Evolutionary conservation across 164 flowering plant genomes (phyloP).

Genomic region (Tetrastigma voinierianum): DNA sequence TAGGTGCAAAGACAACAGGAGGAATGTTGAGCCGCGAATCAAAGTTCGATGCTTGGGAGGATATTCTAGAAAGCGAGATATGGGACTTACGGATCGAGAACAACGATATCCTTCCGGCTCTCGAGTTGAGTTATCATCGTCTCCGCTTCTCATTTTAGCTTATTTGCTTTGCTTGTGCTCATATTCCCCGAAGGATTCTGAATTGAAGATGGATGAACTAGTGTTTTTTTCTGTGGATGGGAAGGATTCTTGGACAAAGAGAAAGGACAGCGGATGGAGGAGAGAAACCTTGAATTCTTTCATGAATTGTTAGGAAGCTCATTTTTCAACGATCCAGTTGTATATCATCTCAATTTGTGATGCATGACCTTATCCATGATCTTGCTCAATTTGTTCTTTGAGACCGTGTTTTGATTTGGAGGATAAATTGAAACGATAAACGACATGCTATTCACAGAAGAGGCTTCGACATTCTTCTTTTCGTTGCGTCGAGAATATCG

Average conservation of each 20-base stretch:
- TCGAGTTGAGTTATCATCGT: constrained; percentile 11
- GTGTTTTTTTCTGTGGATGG: constrained; percentile 14
- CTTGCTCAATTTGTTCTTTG: no score
- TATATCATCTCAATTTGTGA: no score
- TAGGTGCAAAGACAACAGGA: constrained; percentile 7
- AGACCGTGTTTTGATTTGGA: background rate
- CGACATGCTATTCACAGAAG: no score
- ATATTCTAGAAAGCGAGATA: background rate
- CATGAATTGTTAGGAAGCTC: no score
- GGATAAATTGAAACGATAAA: no score
- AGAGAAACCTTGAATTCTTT: background rate
- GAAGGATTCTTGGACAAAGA: background rate
- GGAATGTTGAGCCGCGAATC: background rate
- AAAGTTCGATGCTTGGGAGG: background rate
- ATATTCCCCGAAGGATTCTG: constrained; percentile 10
- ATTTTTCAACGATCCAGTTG: no score
- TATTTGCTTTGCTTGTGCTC: constrained; percentile 15
- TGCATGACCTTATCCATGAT: no score
- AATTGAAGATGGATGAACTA: constrained; percentile 2
- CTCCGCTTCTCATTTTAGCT: constrained; percentile 10
- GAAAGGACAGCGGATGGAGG: background rate
- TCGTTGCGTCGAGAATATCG: no score
- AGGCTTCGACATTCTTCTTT: no score
- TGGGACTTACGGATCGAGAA: background rate
- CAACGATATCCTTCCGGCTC: constrained; percentile 10